Conservation (phyloP, 768 basidiomycete species). For the Lentinula guzmanii region DNA sequence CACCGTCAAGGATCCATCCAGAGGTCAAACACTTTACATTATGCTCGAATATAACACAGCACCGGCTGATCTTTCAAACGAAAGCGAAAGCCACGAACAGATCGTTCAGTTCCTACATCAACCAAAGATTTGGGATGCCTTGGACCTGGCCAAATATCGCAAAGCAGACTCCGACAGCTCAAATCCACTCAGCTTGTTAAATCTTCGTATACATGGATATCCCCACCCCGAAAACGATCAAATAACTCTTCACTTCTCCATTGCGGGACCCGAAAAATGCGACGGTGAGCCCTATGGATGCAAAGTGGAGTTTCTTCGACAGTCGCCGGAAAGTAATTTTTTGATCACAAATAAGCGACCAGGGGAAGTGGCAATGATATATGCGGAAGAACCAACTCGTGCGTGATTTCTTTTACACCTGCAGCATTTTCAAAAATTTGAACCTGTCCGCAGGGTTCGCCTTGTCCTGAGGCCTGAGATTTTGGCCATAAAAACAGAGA, state of each 20-base stretch:
- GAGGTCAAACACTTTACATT: not conserved
- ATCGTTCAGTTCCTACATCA: not conserved
- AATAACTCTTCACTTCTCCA: not conserved
- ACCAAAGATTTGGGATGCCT: not conserved
- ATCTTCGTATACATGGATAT: not conserved
- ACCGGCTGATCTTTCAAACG: not conserved
- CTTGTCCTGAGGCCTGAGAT: too few relatives aligned
- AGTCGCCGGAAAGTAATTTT: not conserved
- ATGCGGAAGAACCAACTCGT: not conserved
- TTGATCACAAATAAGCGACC: not conserved
- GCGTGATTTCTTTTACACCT: not conserved
- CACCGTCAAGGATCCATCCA: not conserved
- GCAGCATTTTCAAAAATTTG: too few relatives aligned
- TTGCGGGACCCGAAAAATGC: not conserved
- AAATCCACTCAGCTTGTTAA: not conserved
- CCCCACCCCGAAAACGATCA: not conserved
- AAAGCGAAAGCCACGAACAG: not conserved
- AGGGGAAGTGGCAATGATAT: not conserved
- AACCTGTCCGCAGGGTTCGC: not conserved
- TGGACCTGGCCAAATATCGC: not conserved
- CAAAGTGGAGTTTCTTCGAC: not conserved
- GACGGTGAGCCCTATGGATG: not conserved
- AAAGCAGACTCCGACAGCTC: not conserved
- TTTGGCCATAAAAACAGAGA: too few relatives aligned
- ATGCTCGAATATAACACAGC: not conserved